Evolutionary conservation across 345 rosid species (phyloP), one percentile per base, ranked within the genome.

Genomic region (Microthlaspi erraticum): DNA sequence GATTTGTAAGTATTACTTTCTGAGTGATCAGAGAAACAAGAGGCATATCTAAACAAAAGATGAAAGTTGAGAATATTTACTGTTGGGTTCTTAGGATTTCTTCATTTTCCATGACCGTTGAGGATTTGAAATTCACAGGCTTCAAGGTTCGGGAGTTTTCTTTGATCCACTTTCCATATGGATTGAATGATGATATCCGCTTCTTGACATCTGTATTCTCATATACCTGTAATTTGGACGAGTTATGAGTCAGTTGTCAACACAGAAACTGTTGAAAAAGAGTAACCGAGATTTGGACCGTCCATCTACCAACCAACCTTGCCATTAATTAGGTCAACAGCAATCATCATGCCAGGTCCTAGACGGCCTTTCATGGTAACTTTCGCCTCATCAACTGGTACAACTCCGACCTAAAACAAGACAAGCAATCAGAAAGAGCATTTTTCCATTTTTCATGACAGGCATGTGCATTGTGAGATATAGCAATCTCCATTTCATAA

Each of bases 321-420:
- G 68, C 99, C 99, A 82, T 80, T 80, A 43, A 60, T 79, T 77
- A 94, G 75, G 81, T 94, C 97, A 68, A 81, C 99, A 56, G 93
- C 65, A 74, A 94, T 94, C 99, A 94, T 94, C 99, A 94, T 94
- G 71, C 99, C 99, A 16, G 99, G 99, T 76, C 99, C 99, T 34
- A 94, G 83, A 64, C 97, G 93, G 44, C 97, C 99, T 80, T 94
- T 94, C 95, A 85, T 85, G 5, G 79, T 87, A 55, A 94, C 86
- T 81, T 90, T 94, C 36, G 93, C 86, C 75, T 94, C 99, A 73
- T 94, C 97, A 83, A 94, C 85, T 1, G 99, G 97, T 58, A 94
- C 54, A 77, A 94, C 99, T 72, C 99, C 99, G 49, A 94, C 99
- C 99, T 94, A 79, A 79, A 78, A 50, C 49, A 68, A 34, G 71